Percentiles rank a stretch among this genome's conserved stretches.
These are phyloP conservation scores for Ascobolus immersus DNA, from an alignment of 495 filamentous ascomycete species.

Conservation along the genomic window DNA sequence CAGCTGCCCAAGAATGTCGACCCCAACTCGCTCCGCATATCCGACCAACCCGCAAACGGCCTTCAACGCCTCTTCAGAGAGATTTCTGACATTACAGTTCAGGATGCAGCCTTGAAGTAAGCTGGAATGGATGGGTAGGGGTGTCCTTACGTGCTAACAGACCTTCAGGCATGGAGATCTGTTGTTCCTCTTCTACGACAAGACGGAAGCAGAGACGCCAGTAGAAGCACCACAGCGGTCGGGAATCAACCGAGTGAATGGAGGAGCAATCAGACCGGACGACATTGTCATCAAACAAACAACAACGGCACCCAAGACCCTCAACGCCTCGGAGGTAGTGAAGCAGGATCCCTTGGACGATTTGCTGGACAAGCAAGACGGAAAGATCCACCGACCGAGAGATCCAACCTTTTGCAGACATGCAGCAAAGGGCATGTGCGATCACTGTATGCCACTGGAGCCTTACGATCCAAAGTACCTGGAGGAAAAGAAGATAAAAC, in stretches of 20 bases:
- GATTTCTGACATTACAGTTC: constrained; percentile 39
- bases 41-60: constrained; percentile 50
- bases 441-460: constrained; percentile 96
- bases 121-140: too few relatives aligned
- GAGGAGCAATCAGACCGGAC: constrained; percentile 46
- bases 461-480: constrained; percentile 75
- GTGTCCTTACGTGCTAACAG: too few relatives aligned
- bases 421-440: constrained; percentile 91
- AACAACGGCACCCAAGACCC: constrained; percentile 37
- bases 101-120: constrained; percentile 46
- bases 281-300: constrained; percentile 34
- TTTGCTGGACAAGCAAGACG: constrained; percentile 62
- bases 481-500: constrained; percentile 91
- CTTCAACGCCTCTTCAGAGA: constrained; percentile 43
- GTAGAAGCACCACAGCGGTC: constrained; percentile 15
- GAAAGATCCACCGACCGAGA: constrained; percentile 56
- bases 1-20: constrained; percentile 30
- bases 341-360: constrained; percentile 68
- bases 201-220: constrained; percentile 14
- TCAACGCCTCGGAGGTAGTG: constrained; percentile 60
- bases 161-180: constrained; percentile 58
- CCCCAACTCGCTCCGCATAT: constrained; percentile 47
- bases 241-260: constrained; percentile 35
- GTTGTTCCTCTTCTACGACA: constrained; percentile 57
- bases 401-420: constrained; percentile 86